Conservation (phyloP, 495 filamentous ascomycete species). For the Aspergillus egyptiacus region DNA sequence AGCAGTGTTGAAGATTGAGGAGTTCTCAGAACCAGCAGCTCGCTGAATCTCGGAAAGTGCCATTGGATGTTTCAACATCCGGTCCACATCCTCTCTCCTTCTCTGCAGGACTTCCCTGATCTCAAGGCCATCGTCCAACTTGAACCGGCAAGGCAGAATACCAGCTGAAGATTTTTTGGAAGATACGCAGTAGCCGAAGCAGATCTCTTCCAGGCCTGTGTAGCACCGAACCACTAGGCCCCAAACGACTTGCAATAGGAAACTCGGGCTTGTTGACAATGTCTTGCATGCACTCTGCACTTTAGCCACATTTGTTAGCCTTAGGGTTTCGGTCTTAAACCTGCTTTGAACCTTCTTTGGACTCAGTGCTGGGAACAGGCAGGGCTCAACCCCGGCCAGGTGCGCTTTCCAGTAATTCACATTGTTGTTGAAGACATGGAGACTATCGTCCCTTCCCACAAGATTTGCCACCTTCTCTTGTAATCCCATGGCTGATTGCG, state of each 20-base stretch:
- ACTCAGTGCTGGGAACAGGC: conserved; percentile 44
- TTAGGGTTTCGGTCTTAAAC: conserved; percentile 7
- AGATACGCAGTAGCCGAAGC: conserved; percentile 44
- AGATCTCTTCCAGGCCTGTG: conserved; percentile 47
- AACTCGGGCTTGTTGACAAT: conserved; percentile 23
- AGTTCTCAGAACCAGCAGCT: conserved; percentile 31
- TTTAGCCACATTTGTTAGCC: conserved; percentile 10
- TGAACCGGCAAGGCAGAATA: conserved; percentile 31
- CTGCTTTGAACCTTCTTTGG: conserved; percentile 7
- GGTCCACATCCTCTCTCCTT: conserved; percentile 30
- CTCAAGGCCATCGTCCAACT: conserved; percentile 28
- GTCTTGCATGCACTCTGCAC: conserved; percentile 33
- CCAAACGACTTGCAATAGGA: conserved; percentile 48
- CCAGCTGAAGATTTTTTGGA: conserved; percentile 9
- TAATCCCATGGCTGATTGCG: background rate
- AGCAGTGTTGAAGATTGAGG: conserved; percentile 46
- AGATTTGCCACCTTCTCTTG: background rate
- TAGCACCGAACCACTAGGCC: conserved; percentile 48
- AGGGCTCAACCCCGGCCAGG: conserved; percentile 46
- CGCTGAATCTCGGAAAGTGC: conserved; percentile 39
- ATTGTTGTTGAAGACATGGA: conserved; percentile 17
- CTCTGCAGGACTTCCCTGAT: conserved; percentile 33
- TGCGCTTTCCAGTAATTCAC: conserved; percentile 51
- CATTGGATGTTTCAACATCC: conserved; percentile 29
- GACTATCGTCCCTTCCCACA: background rate